Percentiles rank a stretch among this genome's conserved stretches.
phyloP scores from a whole-genome alignment of 441 rosid genomes.

The Brassica hybrid region DNA sequence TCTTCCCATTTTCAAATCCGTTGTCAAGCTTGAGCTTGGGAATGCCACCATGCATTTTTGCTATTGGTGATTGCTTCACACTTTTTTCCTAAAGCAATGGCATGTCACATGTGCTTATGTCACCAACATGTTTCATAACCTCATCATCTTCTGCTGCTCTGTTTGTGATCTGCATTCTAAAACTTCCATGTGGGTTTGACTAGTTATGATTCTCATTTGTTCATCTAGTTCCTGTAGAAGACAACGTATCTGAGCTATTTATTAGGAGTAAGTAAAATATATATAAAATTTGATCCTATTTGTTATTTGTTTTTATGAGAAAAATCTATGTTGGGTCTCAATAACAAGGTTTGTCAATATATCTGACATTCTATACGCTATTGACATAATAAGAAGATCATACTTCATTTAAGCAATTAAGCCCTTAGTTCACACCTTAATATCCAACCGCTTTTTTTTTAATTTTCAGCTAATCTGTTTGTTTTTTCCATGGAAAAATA shows the following conservation, averaged over 20 bases:
- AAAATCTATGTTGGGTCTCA: neutral
- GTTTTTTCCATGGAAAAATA: neutral
- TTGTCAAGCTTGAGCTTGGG: slow-evolving; percentile 46
- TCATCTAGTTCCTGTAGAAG: neutral
- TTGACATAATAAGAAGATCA: neutral
- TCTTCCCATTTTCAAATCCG: slow-evolving; percentile 44
- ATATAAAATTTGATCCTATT: neutral
- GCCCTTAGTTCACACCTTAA: slow-evolving; percentile 3
- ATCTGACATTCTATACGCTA: neutral
- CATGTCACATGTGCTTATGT: neutral
- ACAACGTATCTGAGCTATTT: neutral
- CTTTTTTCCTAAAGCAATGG: neutral
- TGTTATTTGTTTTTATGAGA: neutral
- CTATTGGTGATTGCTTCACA: neutral
- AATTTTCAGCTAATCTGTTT: neutral
- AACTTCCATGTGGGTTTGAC: neutral
- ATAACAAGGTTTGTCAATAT: neutral
- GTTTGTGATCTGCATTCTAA: neutral
- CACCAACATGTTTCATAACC: neutral
- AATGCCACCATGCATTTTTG: neutral
- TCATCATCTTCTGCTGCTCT: neutral
- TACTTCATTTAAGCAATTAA: slow-evolving; percentile 5
- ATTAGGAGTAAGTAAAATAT: neutral
- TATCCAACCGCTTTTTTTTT: neutral
- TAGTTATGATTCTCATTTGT: neutral